Evolutionary conservation across 306 rosid genomes (phyloP).

Genomic region (Ceratonia siliqua): DNA sequence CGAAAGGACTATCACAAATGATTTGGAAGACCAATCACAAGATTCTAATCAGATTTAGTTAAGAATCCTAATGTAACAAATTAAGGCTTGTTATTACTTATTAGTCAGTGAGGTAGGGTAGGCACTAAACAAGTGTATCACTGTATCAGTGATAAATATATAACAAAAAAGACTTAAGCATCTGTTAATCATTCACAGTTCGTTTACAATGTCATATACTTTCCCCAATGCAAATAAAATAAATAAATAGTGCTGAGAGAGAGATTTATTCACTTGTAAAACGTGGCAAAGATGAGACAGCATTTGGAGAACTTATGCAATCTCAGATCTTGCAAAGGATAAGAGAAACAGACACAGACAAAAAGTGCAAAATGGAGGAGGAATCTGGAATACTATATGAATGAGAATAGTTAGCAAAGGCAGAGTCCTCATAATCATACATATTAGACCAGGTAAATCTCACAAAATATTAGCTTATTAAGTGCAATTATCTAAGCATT

Average conservation of each 20-base stretch:
- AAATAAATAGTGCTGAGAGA: slow-evolving; percentile 2
- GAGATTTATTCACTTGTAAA: not conserved
- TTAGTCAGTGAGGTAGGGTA: not conserved
- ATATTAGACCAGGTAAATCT: not conserved
- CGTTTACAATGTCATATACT: not conserved
- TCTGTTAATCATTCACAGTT: not conserved
- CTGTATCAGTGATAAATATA: not conserved
- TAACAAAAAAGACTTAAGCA: not conserved
- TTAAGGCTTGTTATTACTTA: not conserved
- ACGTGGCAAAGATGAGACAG: not conserved
- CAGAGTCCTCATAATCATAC: not conserved
- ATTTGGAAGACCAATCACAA: not conserved
- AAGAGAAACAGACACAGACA: not conserved
- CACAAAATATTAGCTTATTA: not conserved
- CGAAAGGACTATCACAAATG: too few species aligned
- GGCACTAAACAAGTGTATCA: not conserved
- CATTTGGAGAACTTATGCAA: not conserved
- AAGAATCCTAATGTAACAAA: not conserved
- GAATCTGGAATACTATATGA: not conserved
- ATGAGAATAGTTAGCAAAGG: not conserved
- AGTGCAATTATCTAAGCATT: too few species aligned
- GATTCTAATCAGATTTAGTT: not conserved
- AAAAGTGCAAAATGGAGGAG: not conserved
- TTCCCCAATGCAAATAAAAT: not conserved
- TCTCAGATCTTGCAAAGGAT: not conserved